A percentile compares a stretch with the other conserved stretches of the same genome.
Evolutionary conservation across 129 eudicot genomes (phyloP).

Genomic region (Lonicera japonica): DNA sequence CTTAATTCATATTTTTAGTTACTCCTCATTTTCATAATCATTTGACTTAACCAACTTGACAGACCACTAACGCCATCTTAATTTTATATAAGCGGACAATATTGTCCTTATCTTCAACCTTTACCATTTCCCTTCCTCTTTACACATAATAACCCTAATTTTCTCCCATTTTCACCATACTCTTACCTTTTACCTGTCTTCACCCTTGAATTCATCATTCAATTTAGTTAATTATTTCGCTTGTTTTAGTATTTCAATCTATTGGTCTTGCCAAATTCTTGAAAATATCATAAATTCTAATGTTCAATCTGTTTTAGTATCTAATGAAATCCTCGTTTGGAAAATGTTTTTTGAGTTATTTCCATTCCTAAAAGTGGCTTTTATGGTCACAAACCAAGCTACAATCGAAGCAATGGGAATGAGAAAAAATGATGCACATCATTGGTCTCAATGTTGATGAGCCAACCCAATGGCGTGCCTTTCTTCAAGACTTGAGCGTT

Average conservation of each 20-base stretch:
- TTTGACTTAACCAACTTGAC: too few species aligned
- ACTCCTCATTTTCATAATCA: too few species aligned
- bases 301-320: conserved; percentile 62
- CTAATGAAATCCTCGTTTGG: conserved; percentile 57
- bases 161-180: background rate
- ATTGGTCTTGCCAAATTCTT: background rate
- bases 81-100: too few species aligned
- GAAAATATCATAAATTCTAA: conserved; percentile 16
- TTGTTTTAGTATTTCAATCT: too few species aligned
- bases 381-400: conserved; percentile 76
- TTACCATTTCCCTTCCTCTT: too few species aligned
- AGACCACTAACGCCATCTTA: too few species aligned
- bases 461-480: conserved; percentile 89
- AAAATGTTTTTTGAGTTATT: conserved; percentile 78
- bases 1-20: too few species aligned
- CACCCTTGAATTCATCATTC: too few species aligned
- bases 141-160: too few species aligned
- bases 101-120: too few species aligned
- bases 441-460: conserved; percentile 76
- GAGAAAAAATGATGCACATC: conserved; percentile 90
- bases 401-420: conserved; percentile 95
- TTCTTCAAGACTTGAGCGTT: conserved; percentile 78
- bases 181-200: too few species aligned
- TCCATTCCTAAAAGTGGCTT: conserved; percentile 82
- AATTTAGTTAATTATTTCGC: too few species aligned